These are phyloP conservation scores for Beauveria sp. DNA, from an alignment of 2,329 filamentous ascomycete genomes.

Conservation along the genomic window DNA sequence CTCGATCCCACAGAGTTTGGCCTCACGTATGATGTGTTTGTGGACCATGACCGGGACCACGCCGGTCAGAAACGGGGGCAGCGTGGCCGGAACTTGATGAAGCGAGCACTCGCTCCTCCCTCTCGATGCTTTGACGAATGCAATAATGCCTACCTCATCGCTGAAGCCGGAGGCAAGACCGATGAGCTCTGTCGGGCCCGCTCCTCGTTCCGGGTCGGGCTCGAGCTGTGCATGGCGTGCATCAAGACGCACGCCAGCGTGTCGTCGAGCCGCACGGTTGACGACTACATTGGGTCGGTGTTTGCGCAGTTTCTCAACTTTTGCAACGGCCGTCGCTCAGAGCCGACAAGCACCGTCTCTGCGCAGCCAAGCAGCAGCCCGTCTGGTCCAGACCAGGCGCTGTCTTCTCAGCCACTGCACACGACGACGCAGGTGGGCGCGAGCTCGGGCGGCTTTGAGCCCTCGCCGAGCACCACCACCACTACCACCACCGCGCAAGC, in stretches of 20 bases:
- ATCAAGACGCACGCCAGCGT: constrained; percentile 20
- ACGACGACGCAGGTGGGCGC: constrained; percentile 21
- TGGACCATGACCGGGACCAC: constrained; percentile 14
- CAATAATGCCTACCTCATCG: constrained; percentile 41
- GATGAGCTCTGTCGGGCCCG: constrained; percentile 33
- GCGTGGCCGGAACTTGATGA: too few species aligned
- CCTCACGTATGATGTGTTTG: constrained; percentile 55
- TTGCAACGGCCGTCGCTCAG: constrained; percentile 29
- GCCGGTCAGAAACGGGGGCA: not conserved
- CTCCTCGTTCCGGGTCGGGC: constrained; percentile 34
- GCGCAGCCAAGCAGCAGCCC: not conserved
- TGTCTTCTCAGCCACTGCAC: constrained; percentile 15
- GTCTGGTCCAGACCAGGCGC: constrained; percentile 19
- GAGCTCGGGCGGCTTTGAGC: constrained; percentile 16
- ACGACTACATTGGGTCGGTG: constrained; percentile 26
- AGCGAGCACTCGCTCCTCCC: constrained; percentile 23
- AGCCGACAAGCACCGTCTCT: not conserved
- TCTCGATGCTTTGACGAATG: constrained; percentile 45
- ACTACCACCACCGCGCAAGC: not conserved
- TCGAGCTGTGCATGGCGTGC: constrained; percentile 35
- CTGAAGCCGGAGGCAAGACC: constrained; percentile 38
- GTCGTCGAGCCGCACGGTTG: constrained; percentile 11
- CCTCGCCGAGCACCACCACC: not conserved
- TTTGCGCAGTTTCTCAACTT: constrained; percentile 39
- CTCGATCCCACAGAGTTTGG: constrained; percentile 56